Base-by-base conservation (phyloP, 2,329 filamentous ascomycete genomes). In the Diaporthe humulicola region DNA sequence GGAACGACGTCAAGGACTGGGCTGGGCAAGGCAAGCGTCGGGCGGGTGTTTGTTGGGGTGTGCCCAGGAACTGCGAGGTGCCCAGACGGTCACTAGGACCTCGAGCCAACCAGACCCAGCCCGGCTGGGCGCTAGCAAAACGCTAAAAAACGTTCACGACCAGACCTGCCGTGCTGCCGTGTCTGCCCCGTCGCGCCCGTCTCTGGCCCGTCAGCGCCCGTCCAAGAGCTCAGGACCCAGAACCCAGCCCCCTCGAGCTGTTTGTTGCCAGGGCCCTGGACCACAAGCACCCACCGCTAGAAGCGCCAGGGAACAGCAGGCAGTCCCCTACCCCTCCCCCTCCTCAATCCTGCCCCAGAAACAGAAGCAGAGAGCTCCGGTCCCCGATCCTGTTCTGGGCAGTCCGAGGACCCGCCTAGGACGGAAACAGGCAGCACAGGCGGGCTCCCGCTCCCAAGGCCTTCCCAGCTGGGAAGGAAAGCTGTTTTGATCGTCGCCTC, bases 401-500 rank as follows among this genome's bases (percentile, higher is more conserved):
- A 67, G 64, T 67, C 64, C 64, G 64, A 54, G 64, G 45, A 52
- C 64, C 64, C 45, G 64, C 64, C 64, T 69, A 54, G 64, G 64
- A 54, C 64, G n/a, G 45, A 52, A 69, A 54, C 38, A 50, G 64
- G 33, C 48, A 40, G 45, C 38, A 40, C n/a, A 25, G 48, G 64
- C 45, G 48, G 64, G 22, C 40, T 69, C n/a, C 19, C 30, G 48
- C n/a, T 54, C 38, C 64, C 64, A 69, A 69, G 64, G 64, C 48
- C 48, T 69, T 69, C 64, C 48, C 64, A 69, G 64, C 33, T 69
- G 45, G 64, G 64, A 36, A 54, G 30, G n/a, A 22, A 15, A 38
- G 30, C 64, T 67, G 61, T 52, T 67, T 30, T 52, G 61, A 67
- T 67, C 45, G 45, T 67, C 61, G 30, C 30, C n/a, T 52, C 12